Base-by-base conservation (phyloP, 2,329 filamentous ascomycete species). In the Penicillium sp. region DNA sequence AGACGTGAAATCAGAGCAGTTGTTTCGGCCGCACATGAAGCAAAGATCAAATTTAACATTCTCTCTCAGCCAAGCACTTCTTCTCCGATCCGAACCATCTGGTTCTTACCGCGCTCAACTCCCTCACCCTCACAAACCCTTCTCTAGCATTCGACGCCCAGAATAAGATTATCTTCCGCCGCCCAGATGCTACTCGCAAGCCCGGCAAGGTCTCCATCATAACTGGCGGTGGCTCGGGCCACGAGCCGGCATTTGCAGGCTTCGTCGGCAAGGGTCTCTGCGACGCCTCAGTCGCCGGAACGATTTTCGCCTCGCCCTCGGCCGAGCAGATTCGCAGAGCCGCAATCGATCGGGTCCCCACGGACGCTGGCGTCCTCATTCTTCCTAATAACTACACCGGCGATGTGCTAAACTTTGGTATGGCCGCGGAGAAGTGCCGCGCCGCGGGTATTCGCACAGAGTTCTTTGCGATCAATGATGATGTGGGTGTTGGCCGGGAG, bases 341-440 rank as follows among this genome's bases (percentile, higher is more conserved):
- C 60, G 89, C 96, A 55, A 85, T 88, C 71, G 84, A 87, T 43
- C 83, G 90, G 20, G 90, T 96, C 3, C 86, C 90, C 61, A 83
- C 84, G 3, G 82, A 84, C 47, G 84, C 86, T 62, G 94, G 93
- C 25, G 90, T 96, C 1, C 76, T 97, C 42, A 90, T 96, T n/a
- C 88, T 93, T 5, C 90, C 96, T 34, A 96, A 96, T 91, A 97
- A 97, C 76, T 96, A 96, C 76, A 96, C 92, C 1, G 90, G 90
- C 39, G 90, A 93, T 74, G 86, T 96, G 55, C 83, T 97, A 67
- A 96, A 96, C 78, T 97, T 97, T 73, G 93, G 92, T 57, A 89
- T 97, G 84, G 93, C 89, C 0, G 91, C 95, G 8, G 94, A 97
- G 76, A 96, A 96, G 80, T 92, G 92, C 15, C 88, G 90, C 59